These are phyloP conservation scores for Heterobasidion occidentale DNA, from an alignment of 1,284 basidiomycete species.

Conservation along the genomic window DNA sequence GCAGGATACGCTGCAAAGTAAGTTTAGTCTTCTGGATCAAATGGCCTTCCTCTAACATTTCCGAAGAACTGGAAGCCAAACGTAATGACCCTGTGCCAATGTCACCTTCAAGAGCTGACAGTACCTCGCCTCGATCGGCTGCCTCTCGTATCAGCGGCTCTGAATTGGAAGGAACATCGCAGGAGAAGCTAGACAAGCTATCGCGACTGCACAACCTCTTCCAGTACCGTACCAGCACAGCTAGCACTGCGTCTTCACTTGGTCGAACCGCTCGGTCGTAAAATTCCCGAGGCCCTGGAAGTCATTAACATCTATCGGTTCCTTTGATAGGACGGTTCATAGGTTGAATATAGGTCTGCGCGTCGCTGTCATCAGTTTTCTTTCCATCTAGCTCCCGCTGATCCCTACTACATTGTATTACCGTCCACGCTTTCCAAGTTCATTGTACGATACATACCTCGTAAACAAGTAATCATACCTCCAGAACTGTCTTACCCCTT, in stretches of 20 bases:
- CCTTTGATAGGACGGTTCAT: neutral
- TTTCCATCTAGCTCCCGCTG: neutral
- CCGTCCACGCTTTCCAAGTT: neutral
- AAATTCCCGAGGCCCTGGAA: neutral
- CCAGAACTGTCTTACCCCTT: no score
- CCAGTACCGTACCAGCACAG: constrained; percentile 68
- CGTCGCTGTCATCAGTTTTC: neutral
- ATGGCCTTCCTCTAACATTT: neutral
- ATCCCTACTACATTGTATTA: neutral
- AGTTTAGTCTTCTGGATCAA: constrained; percentile 19
- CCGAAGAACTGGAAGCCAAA: constrained; percentile 60
- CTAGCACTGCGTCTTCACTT: constrained; percentile 52
- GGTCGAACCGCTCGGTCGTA: constrained; percentile 16
- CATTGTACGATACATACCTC: neutral
- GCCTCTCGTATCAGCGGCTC: constrained; percentile 22
- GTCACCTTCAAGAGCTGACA: constrained; percentile 7
- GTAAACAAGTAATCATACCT: neutral
- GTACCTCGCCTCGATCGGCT: constrained; percentile 14
- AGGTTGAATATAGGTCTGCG: neutral
- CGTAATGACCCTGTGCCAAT: constrained; percentile 5
- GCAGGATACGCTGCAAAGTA: constrained; percentile 70
- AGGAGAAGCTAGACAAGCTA: constrained; percentile 45
- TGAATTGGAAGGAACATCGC: constrained; percentile 22
- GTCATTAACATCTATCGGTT: neutral
- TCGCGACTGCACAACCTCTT: constrained; percentile 73